These are phyloP conservation scores for Dillenia turbinata DNA, from an alignment of 164 flowering plant genomes.

Conservation along the genomic window DNA sequence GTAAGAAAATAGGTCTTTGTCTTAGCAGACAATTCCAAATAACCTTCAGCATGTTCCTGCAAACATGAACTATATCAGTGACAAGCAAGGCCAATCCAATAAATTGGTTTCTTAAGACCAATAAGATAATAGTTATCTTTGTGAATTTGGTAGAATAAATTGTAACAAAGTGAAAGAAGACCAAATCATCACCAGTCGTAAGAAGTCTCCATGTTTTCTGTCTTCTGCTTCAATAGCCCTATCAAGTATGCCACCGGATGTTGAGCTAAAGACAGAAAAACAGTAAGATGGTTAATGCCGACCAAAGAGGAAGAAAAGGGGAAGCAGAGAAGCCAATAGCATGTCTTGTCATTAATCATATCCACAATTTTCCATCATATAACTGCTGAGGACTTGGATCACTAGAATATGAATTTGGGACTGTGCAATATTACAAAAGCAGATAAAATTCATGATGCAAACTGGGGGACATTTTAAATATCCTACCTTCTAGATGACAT, in stretches of 20 bases:
- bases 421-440: no score
- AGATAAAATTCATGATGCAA: no score
- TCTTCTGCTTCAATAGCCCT: slow-evolving; percentile 83
- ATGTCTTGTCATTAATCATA: no score
- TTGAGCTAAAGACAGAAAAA: slow-evolving; percentile 31
- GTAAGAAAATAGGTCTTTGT: slow-evolving; percentile 64
- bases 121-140: neutral
- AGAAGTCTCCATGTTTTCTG: slow-evolving; percentile 62
- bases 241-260: slow-evolving; percentile 67
- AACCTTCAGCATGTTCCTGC: slow-evolving; percentile 78
- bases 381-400: no score
- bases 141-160: neutral
- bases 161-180: neutral
- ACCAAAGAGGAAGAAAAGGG: no score
- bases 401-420: no score
- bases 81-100: neutral
- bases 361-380: no score
- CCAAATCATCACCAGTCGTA: slow-evolving; percentile 54
- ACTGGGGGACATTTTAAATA: no score
- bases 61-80: slow-evolving; percentile 1
- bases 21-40: slow-evolving; percentile 72
- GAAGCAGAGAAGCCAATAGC: no score
- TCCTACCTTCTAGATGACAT: no score
- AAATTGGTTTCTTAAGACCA: slow-evolving; percentile 3
- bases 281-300: neutral